Percentiles rank a stretch among this genome's conserved stretches.
These are phyloP conservation scores for Urostyla sp. DNA, from an alignment of 73 alveolate species.

Conservation along the genomic window DNA sequence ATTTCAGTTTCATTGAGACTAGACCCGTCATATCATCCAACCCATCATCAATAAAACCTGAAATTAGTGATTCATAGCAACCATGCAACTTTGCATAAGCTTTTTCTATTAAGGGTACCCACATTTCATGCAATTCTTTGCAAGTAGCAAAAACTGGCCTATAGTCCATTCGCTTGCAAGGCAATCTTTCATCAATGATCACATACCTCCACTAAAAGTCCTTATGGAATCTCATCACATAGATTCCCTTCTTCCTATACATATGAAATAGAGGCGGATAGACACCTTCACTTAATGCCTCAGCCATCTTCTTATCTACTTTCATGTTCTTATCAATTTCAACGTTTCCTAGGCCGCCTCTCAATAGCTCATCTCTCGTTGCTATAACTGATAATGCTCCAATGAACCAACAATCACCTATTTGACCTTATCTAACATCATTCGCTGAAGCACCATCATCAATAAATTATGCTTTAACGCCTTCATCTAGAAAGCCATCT, in stretches of 20 bases:
- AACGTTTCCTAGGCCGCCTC: conserved; percentile 82
- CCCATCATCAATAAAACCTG: conserved; percentile 98
- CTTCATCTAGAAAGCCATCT: conserved; percentile 70
- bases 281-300: conserved; percentile 88
- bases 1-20: conserved; percentile 86
- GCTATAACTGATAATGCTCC: conserved; percentile 98
- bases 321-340: conserved; percentile 68
- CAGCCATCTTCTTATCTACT: conserved; percentile 74
- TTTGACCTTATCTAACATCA: conserved; percentile 96
- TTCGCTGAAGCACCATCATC: conserved; percentile 91
- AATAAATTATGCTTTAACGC: conserved; percentile 48
- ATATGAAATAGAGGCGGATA: conserved; percentile 97
- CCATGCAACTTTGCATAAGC: conserved; percentile 98
- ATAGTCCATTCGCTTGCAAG: conserved; percentile 72
- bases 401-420: conserved; percentile 99
- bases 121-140: conserved; percentile 84
- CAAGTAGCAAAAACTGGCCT: conserved; percentile 90
- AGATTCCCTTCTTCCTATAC: conserved; percentile 91
- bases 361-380: conserved; percentile 90
- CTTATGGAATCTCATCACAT: conserved; percentile 94
- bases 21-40: conserved; percentile 95
- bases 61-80: conserved; percentile 89
- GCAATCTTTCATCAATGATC: conserved; percentile 94
- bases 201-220: conserved; percentile 91
- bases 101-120: conserved; percentile 98